phyloP scores from a whole-genome alignment of 2,329 filamentous ascomycete genomes.

The Boeremia lycopersici region DNA sequence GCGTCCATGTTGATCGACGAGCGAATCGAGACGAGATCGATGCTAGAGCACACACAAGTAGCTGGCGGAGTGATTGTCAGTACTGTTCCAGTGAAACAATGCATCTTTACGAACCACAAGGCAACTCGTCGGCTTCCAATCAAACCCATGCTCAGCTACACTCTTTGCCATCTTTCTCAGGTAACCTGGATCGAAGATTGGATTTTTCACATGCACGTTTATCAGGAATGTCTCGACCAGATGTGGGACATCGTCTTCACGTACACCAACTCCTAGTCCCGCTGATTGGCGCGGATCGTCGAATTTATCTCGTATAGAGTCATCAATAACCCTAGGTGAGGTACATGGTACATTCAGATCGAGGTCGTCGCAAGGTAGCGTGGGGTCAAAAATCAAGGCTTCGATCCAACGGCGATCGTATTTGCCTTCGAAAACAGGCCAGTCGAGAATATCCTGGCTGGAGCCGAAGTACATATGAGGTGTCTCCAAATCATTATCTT shows the following conservation, averaged over 20 bases:
- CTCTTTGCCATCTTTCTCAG: constrained; percentile 27
- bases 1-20: constrained; percentile 20
- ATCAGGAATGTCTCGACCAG: constrained; percentile 37
- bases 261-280: constrained; percentile 20
- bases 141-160: constrained; percentile 32
- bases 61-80: constrained; percentile 16
- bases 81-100: not conserved
- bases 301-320: constrained; percentile 4
- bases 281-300: constrained; percentile 1
- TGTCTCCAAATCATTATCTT: not conserved
- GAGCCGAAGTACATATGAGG: constrained; percentile 4
- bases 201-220: constrained; percentile 45
- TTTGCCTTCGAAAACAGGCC: constrained; percentile 38
- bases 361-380: constrained; percentile 1
- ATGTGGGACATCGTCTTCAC: constrained; percentile 34
- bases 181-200: constrained; percentile 36
- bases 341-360: not conserved
- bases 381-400: constrained; percentile 20
- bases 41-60: constrained; percentile 42
- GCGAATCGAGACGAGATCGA: constrained; percentile 36
- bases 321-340: constrained; percentile 7
- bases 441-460: constrained; percentile 35
- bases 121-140: constrained; percentile 38
- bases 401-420: constrained; percentile 22
- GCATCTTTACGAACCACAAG: constrained; percentile 31